Conservation (phyloP, 1,284 basidiomycete genomes). For the Cryptococcus amylolentus region DNA sequence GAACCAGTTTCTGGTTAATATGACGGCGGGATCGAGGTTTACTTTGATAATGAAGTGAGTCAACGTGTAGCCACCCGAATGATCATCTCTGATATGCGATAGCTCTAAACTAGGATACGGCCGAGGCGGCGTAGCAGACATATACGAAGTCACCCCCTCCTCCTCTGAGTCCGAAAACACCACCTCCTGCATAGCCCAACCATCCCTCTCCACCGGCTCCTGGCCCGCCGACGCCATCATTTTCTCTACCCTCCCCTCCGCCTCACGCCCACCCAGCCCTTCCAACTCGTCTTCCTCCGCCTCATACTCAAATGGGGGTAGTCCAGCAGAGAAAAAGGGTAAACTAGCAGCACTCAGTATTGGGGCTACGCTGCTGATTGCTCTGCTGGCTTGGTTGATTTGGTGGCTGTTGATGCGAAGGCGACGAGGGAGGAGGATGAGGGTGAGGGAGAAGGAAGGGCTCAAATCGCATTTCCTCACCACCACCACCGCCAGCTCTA, state of each 20-base stretch:
- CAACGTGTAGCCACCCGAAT: background rate
- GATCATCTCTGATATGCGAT: background rate
- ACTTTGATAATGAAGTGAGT: conserved; percentile 40
- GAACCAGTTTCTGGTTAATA: conserved; percentile 31
- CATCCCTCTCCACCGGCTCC: conserved; percentile 15
- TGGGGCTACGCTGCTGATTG: conserved; percentile 19
- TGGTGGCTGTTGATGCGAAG: conserved; percentile 24
- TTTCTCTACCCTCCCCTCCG: conserved; percentile 20
- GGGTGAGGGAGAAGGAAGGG: conserved; percentile 2
- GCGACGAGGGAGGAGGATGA: conserved; percentile 10
- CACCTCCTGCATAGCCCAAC: conserved; percentile 11
- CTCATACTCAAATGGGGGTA: background rate
- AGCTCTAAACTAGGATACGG: conserved; percentile 26
- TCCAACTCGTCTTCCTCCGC: conserved; percentile 3
- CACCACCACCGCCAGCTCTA: background rate
- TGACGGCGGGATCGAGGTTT: conserved; percentile 32
- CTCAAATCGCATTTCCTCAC: background rate
- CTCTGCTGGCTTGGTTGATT: conserved; percentile 12
- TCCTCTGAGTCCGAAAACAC: background rate
- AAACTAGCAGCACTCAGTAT: conserved; percentile 30
- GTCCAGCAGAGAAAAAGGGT: conserved; percentile 12
- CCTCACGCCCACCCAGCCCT: conserved; percentile 18
- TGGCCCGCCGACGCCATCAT: conserved; percentile 27
- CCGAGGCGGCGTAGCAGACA: conserved; percentile 29
- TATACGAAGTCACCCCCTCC: conserved; percentile 20